These are phyloP conservation scores for Coelastrella sp. DNA, from an alignment of 139 green algal genomes.

Conservation along the genomic window DNA sequence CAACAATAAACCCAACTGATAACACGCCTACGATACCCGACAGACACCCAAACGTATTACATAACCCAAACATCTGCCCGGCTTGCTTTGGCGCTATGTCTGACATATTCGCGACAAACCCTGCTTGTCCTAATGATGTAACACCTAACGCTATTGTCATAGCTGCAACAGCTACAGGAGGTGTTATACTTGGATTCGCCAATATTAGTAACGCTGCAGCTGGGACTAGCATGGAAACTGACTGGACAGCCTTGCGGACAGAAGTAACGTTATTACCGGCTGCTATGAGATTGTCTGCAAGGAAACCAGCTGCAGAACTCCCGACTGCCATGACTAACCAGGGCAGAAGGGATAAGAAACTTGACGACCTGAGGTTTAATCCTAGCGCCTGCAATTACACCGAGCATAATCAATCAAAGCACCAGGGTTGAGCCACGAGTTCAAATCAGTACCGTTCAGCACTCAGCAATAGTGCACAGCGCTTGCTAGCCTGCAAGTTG, in stretches of 20 bases:
- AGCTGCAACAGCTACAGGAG: conserved; percentile 58
- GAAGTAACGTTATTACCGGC: conserved; percentile 54
- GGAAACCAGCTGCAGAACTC: conserved; percentile 71
- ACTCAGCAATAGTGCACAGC: too few relatives aligned
- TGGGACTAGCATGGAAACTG: conserved; percentile 83
- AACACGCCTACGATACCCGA: conserved; percentile 83
- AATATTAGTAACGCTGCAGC: conserved; percentile 80
- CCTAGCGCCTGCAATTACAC: conserved; percentile 61
- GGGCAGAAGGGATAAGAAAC: conserved; percentile 87
- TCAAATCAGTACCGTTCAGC: too few relatives aligned
- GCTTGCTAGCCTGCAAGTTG: too few relatives aligned
- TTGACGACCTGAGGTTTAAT: conserved; percentile 79
- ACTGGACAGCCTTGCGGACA: conserved; percentile 83
- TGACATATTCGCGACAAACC: conserved; percentile 91
- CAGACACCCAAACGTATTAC: conserved; percentile 91
- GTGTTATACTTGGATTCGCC: conserved; percentile 46
- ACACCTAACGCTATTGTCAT: conserved; percentile 87
- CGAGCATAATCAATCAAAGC: not conserved
- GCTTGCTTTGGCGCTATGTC: conserved; percentile 86
- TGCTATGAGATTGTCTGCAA: conserved; percentile 82
- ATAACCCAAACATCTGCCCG: conserved; percentile 88
- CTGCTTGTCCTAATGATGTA: conserved; percentile 84
- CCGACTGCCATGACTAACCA: conserved; percentile 90
- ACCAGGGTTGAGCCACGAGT: not conserved
- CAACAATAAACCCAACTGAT: conserved; percentile 83